Evolutionary conservation across 371 early-diverging fungal species (phyloP).

Genomic region (Mortierella sp.): DNA sequence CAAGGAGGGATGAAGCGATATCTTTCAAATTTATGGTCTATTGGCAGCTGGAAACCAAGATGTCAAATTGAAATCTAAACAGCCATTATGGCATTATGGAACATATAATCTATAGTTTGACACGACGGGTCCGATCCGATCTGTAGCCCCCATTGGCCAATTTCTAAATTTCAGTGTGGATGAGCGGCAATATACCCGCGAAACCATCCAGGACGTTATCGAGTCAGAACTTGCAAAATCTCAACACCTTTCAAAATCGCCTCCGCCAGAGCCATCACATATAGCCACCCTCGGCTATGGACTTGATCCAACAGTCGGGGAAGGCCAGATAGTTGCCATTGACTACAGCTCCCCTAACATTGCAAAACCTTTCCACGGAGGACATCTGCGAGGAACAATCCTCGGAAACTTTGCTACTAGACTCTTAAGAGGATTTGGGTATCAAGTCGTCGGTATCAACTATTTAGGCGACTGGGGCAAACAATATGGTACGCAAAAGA

Average conservation of each 20-base stretch:
- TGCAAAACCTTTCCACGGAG: constrained; percentile 99
- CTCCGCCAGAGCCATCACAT: not conserved
- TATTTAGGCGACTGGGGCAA: too few species aligned
- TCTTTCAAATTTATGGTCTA: not conserved
- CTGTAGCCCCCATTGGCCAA: constrained; percentile 70
- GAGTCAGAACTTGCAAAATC: constrained; percentile 26
- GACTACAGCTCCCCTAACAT: constrained; percentile 99
- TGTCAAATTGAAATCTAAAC: not conserved
- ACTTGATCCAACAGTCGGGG: constrained; percentile 30
- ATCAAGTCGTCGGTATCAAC: constrained; percentile 87
- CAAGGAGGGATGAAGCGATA: not conserved
- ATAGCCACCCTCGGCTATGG: constrained; percentile 41
- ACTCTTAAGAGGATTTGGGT: constrained; percentile 87
- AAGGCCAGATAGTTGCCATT: constrained; percentile 83
- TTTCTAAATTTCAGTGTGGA: constrained; percentile 81
- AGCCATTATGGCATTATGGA: too few species aligned
- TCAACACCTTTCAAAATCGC: not conserved
- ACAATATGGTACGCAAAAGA: too few species aligned
- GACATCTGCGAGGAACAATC: constrained; percentile 99
- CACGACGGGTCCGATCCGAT: constrained; percentile 57
- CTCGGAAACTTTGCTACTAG: constrained; percentile 96
- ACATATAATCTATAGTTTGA: constrained; percentile 13
- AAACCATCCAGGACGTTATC: constrained; percentile 65
- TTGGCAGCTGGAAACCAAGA: not conserved
- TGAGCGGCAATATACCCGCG: constrained; percentile 63